Percentiles rank a stretch among this genome's conserved stretches.
phyloP scores from a whole-genome alignment of 208 protist genomes.

The Giardia muris region DNA sequence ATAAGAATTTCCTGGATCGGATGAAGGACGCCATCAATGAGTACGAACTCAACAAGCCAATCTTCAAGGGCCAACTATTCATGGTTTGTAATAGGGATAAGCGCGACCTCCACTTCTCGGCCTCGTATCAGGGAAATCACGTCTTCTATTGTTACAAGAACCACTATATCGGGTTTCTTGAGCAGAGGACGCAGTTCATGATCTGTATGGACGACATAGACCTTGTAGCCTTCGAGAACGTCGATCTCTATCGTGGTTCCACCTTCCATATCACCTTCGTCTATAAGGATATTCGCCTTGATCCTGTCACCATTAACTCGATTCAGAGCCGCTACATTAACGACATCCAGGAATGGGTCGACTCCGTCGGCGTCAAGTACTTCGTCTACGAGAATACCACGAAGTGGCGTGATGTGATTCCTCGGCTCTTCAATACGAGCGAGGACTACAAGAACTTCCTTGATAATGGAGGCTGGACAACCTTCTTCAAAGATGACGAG shows the following conservation, averaged over 20 bases:
- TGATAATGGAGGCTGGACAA: background rate
- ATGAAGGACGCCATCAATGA: background rate
- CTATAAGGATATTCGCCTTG: background rate
- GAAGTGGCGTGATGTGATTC: background rate
- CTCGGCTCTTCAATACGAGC: background rate
- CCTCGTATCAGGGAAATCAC: background rate
- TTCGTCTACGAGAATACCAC: background rate
- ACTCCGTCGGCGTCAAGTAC: background rate
- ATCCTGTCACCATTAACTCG: background rate
- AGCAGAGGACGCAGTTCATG: background rate
- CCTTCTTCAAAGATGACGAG: background rate
- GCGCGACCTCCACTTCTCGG: background rate
- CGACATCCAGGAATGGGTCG: background rate
- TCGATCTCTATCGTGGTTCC: background rate
- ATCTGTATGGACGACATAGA: background rate
- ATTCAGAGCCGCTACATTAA: background rate
- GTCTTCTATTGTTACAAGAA: background rate
- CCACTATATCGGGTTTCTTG: background rate
- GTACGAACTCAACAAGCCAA: background rate
- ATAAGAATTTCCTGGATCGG: background rate
- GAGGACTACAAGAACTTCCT: background rate
- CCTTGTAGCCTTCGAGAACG: background rate
- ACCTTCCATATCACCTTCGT: background rate
- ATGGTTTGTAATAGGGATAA: background rate
- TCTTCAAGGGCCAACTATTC: background rate